Evolutionary conservation across 306 rosid genomes (phyloP).

Genomic region (Senna siamea): DNA sequence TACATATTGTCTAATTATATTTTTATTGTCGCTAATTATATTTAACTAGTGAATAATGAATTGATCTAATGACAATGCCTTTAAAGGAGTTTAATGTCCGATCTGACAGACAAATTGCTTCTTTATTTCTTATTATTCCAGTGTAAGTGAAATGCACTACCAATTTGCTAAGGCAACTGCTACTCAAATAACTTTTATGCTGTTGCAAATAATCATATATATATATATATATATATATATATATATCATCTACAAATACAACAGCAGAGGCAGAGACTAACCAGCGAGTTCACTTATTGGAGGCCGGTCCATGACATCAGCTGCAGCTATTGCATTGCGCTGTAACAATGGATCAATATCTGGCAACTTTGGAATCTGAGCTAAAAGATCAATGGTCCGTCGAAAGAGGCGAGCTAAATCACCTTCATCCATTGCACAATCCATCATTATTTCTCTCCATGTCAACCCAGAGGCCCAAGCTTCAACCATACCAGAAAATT

Average conservation of each 20-base stretch:
- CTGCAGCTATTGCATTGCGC: conserved; percentile 75
- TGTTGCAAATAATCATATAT: conserved; percentile 17
- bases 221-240: background rate
- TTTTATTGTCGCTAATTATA: too few relatives aligned
- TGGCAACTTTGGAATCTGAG: conserved; percentile 89
- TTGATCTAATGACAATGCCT: too few relatives aligned
- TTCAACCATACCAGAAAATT: conserved; percentile 96
- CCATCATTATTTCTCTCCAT: conserved; percentile 98
- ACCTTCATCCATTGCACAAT: conserved; percentile 98
- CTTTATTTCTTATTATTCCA: background rate
- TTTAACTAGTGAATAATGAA: background rate
- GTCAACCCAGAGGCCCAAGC: conserved; percentile 99
- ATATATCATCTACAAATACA: conserved; percentile 41
- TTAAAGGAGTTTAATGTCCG: too few relatives aligned
- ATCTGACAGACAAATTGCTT: background rate
- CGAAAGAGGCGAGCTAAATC: conserved; percentile 94
- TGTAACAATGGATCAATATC: conserved; percentile 78
- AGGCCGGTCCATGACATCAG: conserved; percentile 89
- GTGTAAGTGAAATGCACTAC: background rate
- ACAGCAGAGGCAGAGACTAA: conserved; percentile 39
- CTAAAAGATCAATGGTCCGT: conserved; percentile 81
- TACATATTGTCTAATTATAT: too few relatives aligned
- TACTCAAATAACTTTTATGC: background rate
- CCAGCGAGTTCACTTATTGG: conserved; percentile 94
- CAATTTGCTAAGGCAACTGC: background rate